phyloP scores from a whole-genome alignment of 371 early-diverging fungal species.

The Rhizomucor pusillus region DNA sequence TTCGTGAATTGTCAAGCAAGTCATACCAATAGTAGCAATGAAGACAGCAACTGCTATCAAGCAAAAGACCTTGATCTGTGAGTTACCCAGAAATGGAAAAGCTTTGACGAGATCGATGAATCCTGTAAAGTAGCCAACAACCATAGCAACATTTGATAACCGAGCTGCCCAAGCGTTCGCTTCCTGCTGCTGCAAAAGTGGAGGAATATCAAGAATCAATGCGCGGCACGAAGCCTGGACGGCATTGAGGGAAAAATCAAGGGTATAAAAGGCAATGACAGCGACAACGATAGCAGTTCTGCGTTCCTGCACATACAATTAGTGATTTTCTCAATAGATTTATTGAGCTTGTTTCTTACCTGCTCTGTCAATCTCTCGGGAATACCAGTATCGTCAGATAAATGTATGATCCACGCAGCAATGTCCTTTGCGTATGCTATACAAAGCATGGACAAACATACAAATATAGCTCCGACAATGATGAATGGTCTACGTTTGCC shows the following conservation, averaged over 20 bases:
- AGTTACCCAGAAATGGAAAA: conserved; percentile 57
- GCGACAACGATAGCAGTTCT: conserved; percentile 53
- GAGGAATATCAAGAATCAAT: conserved; percentile 72
- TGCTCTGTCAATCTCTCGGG: conserved; percentile 11
- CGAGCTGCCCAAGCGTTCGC: conserved; percentile 75
- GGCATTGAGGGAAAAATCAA: conserved; percentile 82
- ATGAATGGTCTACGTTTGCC: conserved; percentile 62
- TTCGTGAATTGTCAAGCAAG: conserved; percentile 53
- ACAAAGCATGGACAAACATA: conserved; percentile 55
- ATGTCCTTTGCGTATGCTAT: conserved; percentile 66
- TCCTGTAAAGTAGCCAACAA: conserved; percentile 67
- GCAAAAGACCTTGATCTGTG: conserved; percentile 61
- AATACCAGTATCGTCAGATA: neutral
- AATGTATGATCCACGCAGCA: conserved; percentile 12
- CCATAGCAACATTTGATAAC: conserved; percentile 70
- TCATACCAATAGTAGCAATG: conserved; percentile 31
- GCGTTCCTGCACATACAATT: conserved; percentile 24
- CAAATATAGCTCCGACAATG: conserved; percentile 49
- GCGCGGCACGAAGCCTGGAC: conserved; percentile 70
- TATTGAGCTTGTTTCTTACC: conserved; percentile 26
- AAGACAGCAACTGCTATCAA: conserved; percentile 54
- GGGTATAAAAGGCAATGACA: conserved; percentile 65
- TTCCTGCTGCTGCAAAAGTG: conserved; percentile 63
- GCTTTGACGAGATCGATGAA: conserved; percentile 56
- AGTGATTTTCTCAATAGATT: neutral